phyloP scores from a whole-genome alignment of 441 rosid genomes.

The Gossypium schwendimanii region DNA sequence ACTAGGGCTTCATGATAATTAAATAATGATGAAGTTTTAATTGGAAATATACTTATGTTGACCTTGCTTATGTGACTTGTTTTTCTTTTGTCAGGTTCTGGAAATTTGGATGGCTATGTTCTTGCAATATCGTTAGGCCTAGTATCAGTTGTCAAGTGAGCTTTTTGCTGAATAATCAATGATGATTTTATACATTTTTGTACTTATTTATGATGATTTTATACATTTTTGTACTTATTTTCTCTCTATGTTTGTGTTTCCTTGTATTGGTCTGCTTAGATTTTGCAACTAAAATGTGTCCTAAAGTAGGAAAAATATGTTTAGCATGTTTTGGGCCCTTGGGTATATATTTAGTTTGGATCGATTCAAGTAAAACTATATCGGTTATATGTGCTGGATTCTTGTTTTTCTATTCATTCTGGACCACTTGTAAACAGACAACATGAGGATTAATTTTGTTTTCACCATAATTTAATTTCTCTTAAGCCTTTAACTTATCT shows the following conservation, averaged over 20 bases:
- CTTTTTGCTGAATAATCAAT: conserved; percentile 5
- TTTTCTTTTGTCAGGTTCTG: conserved; percentile 49
- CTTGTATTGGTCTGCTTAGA: background rate
- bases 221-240: background rate
- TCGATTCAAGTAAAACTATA: background rate
- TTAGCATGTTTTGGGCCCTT: background rate
- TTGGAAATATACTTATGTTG: background rate
- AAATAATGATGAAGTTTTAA: background rate
- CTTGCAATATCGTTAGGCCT: conserved; percentile 74
- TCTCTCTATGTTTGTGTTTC: background rate
- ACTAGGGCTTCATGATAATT: background rate
- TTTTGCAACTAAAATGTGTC: background rate
- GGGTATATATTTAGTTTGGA: background rate
- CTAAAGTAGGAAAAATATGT: background rate
- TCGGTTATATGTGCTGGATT: background rate
- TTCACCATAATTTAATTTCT: background rate
- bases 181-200: conserved; percentile 2
- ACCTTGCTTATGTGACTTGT: background rate
- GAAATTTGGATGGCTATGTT: conserved; percentile 49
- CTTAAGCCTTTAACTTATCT: background rate
- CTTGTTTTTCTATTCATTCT: background rate
- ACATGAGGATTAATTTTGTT: background rate
- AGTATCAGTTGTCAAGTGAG: conserved; percentile 68
- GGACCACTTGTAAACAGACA: background rate
- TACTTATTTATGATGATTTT: background rate